Conservation (phyloP, 1,284 basidiomycete genomes). For the Fistulina hepatica region DNA sequence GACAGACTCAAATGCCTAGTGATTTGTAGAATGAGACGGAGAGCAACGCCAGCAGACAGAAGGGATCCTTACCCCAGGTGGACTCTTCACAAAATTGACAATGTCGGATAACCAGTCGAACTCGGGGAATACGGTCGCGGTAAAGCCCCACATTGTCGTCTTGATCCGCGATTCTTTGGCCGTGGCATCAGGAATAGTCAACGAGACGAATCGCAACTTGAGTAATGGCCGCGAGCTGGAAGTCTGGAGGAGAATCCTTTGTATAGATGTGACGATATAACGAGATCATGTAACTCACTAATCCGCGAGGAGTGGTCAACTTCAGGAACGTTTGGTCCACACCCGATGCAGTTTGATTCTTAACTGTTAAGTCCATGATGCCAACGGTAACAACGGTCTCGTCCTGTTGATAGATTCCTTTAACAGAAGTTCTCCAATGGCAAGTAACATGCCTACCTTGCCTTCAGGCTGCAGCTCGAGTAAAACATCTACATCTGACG, state of each 20-base stretch:
- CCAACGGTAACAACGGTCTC: conserved; percentile 58
- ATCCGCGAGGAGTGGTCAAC: conserved; percentile 37
- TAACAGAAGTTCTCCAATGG: not conserved
- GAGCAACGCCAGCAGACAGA: no score
- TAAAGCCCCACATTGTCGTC: conserved; percentile 55
- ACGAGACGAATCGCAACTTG: conserved; percentile 58
- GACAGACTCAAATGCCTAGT: conserved; percentile 83
- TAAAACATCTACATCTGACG: conserved; percentile 53
- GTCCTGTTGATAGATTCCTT: conserved; percentile 34
- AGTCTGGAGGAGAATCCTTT: conserved; percentile 25
- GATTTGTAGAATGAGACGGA: conserved; percentile 1
- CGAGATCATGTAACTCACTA: conserved; percentile 32
- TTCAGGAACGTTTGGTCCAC: conserved; percentile 33
- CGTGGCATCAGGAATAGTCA: conserved; percentile 50
- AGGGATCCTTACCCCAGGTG: conserved; percentile 62
- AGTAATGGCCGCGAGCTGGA: conserved; percentile 41
- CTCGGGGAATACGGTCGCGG: conserved; percentile 54
- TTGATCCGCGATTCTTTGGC: conserved; percentile 76
- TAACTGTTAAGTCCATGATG: conserved; percentile 50
- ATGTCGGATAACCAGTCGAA: conserved; percentile 59
- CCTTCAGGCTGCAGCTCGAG: conserved; percentile 61
- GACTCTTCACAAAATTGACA: conserved; percentile 63
- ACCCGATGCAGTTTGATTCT: conserved; percentile 31
- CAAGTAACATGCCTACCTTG: conserved; percentile 36
- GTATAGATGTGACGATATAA: conserved; percentile 6